Evolutionary conservation across 2,329 filamentous ascomycete genomes (phyloP), one percentile per base, ranked within the genome.

Genomic region (Westerdykella sp.): DNA sequence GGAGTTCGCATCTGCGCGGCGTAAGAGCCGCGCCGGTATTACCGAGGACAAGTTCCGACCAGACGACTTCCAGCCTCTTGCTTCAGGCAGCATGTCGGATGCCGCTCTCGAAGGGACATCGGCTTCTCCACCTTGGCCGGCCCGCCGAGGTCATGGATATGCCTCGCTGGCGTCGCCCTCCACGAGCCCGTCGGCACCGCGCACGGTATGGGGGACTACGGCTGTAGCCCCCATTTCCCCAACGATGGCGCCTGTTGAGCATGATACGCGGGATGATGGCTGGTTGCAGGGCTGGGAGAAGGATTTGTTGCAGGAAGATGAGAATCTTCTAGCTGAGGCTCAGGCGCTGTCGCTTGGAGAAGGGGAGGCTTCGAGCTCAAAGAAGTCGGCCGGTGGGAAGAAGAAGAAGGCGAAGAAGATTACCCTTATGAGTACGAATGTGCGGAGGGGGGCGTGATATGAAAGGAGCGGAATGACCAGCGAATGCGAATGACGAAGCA

Each of bases 191-290:
- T 83, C 80, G 6, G 79, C 81, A 1, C 73, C 79, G 34, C 82
- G 81, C 48, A 97, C 91, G 0, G 87, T 97, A 0, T 97, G 91
- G 91, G 91, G 91, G n/a, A 97, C 91, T 1, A 75, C 79, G 3
- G 80, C 78, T 0, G 70, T 95, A 2, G 60, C 72, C 2, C 21
- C 48, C 71, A 70, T 69, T 1, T 82, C 80, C 3, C 80, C 82
- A 2, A 75, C 78, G 10, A 56, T 80, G 22, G 67, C 67, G 22
- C 66, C 68, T 3, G 66, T 69, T 32, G 56, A 67, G 42, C 57
- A 66, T 6, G 62, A 62, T 46, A 49, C 55, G 7, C 69, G 66
- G 2, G 80, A 89, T 48, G 90, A 96, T 62, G 91, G 90, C 0
- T 96, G 90, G 90, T 71, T 91, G 13, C 83, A 86, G 55, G 87